These are phyloP conservation scores for Ceratocystis ficicola DNA, from an alignment of 2,329 filamentous ascomycete genomes.

Conservation along the genomic window DNA sequence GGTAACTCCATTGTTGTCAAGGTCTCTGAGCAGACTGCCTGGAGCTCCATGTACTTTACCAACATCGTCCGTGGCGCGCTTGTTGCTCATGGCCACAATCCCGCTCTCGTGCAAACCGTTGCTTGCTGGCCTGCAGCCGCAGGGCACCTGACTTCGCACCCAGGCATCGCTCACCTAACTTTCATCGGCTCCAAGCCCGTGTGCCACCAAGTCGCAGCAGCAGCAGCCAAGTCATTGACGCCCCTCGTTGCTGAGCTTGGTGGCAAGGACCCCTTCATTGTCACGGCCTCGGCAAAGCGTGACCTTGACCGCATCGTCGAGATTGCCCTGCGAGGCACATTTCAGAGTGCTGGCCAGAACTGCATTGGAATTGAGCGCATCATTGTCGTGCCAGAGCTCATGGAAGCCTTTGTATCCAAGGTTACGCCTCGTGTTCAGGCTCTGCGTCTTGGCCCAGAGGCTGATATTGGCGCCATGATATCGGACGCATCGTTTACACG, in stretches of 20 bases:
- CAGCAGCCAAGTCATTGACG: conserved; percentile 73
- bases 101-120: conserved; percentile 69
- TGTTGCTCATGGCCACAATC: conserved; percentile 67
- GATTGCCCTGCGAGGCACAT: conserved; percentile 80
- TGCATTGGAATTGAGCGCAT: conserved; percentile 95
- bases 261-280: conserved; percentile 83
- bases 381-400: conserved; percentile 64
- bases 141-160: conserved; percentile 70
- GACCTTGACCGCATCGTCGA: conserved; percentile 63
- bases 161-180: conserved; percentile 73
- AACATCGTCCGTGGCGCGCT: conserved; percentile 69
- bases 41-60: conserved; percentile 76
- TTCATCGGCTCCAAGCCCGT: conserved; percentile 88
- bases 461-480: conserved; percentile 84
- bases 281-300: conserved; percentile 62
- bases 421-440: conserved; percentile 62
- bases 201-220: conserved; percentile 75
- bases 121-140: conserved; percentile 82
- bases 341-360: conserved; percentile 93
- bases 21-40: conserved; percentile 88
- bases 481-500: conserved; percentile 62
- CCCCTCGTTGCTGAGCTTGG: conserved; percentile 85
- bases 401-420: conserved; percentile 56
- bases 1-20: conserved; percentile 91
- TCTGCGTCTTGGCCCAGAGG: conserved; percentile 61